Percentiles rank a stretch among this genome's conserved stretches.
phyloP scores from a whole-genome alignment of 257 asterid species.

The Fraxinus pennsylvanica region DNA sequence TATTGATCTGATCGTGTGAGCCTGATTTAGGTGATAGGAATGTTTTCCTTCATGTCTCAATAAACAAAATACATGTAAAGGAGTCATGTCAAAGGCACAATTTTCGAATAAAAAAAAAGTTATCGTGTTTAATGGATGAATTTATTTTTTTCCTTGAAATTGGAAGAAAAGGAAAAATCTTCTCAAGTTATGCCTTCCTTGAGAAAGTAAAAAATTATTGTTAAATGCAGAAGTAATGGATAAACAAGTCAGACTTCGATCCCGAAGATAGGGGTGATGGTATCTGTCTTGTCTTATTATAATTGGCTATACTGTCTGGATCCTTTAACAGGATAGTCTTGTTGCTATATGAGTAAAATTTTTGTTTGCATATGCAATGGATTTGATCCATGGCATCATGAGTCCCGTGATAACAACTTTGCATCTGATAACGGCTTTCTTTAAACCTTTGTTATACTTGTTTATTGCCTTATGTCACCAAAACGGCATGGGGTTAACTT shows the following conservation, averaged over 20 bases:
- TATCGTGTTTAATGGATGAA: not conserved
- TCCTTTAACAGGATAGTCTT: not conserved
- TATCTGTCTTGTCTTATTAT: not conserved
- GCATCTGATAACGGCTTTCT: not conserved
- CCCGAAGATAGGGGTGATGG: not conserved
- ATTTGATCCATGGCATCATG: not conserved
- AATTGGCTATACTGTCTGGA: slow-evolving; percentile 16
- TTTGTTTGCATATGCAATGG: not conserved
- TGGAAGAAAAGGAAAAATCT: not conserved
- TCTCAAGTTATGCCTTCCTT: no score
- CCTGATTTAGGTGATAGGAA: not conserved
- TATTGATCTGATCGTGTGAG: not conserved
- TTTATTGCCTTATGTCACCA: not conserved
- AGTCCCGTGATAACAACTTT: not conserved
- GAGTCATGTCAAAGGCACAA: not conserved
- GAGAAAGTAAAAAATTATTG: not conserved
- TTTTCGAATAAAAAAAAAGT: not conserved
- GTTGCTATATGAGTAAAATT: not conserved
- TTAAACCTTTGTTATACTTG: not conserved
- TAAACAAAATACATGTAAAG: not conserved
- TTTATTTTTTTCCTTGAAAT: not conserved
- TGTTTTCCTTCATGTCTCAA: not conserved
- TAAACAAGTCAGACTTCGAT: not conserved
- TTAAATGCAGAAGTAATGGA: not conserved
- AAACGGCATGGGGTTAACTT: not conserved